phyloP scores from a whole-genome alignment of 208 protist species.

The Novymonas esmeraldas region DNA sequence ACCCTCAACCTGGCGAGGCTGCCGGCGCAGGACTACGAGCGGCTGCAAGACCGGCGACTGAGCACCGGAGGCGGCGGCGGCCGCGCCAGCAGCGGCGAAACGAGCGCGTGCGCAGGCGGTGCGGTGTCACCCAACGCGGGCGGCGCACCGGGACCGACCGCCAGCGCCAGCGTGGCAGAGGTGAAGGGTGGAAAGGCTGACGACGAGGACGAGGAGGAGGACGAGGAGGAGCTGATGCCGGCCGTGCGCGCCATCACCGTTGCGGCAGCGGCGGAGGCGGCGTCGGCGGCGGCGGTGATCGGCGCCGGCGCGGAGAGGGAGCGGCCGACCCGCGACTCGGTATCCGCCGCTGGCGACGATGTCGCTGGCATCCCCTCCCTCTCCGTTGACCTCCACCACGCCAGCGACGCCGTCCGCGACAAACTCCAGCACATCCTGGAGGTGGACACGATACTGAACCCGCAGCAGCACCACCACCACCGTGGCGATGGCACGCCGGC shows the following conservation, averaged over 20 bases:
- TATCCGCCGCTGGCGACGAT: constrained; percentile 3
- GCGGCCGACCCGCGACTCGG: constrained; percentile 4
- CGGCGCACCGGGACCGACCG: background rate
- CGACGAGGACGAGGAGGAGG: constrained; percentile 35
- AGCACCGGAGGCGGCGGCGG: background rate
- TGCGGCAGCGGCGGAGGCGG: constrained; percentile 7
- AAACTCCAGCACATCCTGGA: constrained; percentile 38
- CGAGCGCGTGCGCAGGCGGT: background rate
- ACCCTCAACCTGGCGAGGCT: constrained; percentile 60
- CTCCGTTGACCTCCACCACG: constrained; percentile 40
- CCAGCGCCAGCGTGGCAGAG: too few relatives aligned
- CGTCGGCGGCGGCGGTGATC: constrained; percentile 1
- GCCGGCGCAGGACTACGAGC: constrained; percentile 55
- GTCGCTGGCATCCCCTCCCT: constrained; percentile 28
- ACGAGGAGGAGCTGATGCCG: constrained; percentile 39
- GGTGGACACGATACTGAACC: constrained; percentile 52
- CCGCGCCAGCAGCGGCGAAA: background rate
- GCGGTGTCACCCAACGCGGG: background rate
- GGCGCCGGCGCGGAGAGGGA: constrained; percentile 12
- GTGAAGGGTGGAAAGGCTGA: too few relatives aligned
- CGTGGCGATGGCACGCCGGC: constrained; percentile 4
- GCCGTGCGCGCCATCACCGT: constrained; percentile 16
- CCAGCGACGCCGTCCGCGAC: constrained; percentile 37
- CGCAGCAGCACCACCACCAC: constrained; percentile 25
- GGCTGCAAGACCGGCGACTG: constrained; percentile 1